phyloP scores from a whole-genome alignment of 2,329 filamentous ascomycete species.

The Paradendryphiella salina region DNA sequence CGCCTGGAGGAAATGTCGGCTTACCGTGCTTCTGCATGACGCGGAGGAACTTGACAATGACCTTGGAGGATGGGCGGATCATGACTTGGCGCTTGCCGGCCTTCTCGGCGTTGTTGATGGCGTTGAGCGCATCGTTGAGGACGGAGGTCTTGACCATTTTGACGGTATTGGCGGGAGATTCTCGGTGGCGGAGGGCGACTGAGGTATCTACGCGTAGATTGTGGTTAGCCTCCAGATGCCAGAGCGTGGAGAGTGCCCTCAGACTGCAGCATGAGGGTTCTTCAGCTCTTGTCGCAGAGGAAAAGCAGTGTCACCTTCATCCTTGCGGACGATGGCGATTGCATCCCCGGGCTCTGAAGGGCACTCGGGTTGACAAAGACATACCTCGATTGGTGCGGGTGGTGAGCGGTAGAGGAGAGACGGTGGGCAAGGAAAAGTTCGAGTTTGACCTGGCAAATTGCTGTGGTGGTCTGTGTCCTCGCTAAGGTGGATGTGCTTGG shows the following conservation, averaged over 20 bases:
- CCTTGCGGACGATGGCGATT: slow-evolving; percentile 44
- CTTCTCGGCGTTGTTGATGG: slow-evolving; percentile 99
- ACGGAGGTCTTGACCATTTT: slow-evolving; percentile 99
- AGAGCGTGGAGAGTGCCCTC: slow-evolving; percentile 70
- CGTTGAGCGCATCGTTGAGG: slow-evolving; percentile 96
- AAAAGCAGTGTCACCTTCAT: slow-evolving; percentile 52
- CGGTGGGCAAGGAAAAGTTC: slow-evolving; percentile 31
- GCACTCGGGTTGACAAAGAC: slow-evolving; percentile 47
- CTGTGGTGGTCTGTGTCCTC: slow-evolving; percentile 26
- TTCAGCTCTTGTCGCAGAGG: slow-evolving; percentile 63
- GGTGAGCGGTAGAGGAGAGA: slow-evolving; percentile 26
- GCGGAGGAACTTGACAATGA: slow-evolving; percentile 99
- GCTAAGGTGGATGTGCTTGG: slow-evolving; percentile 24
- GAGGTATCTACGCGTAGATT: slow-evolving; percentile 60
- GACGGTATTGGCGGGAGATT: slow-evolving; percentile 73
- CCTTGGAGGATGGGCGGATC: slow-evolving; percentile 98
- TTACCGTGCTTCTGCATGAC: slow-evolving; percentile 99
- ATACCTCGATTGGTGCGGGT: slow-evolving; percentile 45
- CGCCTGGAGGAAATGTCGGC: slow-evolving; percentile 48
- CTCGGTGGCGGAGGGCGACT: slow-evolving; percentile 68
- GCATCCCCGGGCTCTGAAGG: slow-evolving; percentile 57
- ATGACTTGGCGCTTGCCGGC: slow-evolving; percentile 98
- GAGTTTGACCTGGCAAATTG: slow-evolving; percentile 26
- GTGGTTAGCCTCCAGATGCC: slow-evolving; percentile 66
- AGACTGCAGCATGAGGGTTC: slow-evolving; percentile 61